phyloP scores from a whole-genome alignment of 1,284 basidiomycete genomes.

The Ceratorhiza oryzae-sativae region DNA sequence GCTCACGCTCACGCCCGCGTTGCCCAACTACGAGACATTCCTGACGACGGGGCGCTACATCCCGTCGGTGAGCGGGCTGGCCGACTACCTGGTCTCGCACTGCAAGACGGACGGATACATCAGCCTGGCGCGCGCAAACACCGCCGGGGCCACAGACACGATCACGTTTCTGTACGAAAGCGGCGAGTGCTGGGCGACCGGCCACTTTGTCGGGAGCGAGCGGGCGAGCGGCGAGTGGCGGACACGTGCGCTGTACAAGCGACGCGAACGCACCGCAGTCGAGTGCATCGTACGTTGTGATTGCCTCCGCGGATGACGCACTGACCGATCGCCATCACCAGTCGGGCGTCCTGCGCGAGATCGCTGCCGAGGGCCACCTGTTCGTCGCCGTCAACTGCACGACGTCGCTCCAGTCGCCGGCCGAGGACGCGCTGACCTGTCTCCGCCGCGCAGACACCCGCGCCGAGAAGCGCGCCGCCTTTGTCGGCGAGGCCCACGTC shows the following conservation, averaged over 20 bases:
- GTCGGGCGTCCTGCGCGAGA: constrained; percentile 19
- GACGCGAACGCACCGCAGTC: constrained; percentile 25
- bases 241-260: constrained; percentile 19
- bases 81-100: constrained; percentile 31
- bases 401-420: constrained; percentile 11
- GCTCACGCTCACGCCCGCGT: constrained; percentile 14
- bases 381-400: constrained; percentile 34
- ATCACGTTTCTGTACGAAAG: constrained; percentile 29
- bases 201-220: constrained; percentile 27
- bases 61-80: constrained; percentile 5
- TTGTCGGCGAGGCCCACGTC: constrained; percentile 34
- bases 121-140: constrained; percentile 19
- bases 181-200: constrained; percentile 31
- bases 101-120: constrained; percentile 29
- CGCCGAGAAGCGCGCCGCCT: constrained; percentile 27
- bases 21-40: constrained; percentile 33
- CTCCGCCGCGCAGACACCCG: constrained; percentile 7
- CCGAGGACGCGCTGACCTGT: constrained; percentile 19
- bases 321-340: background rate
- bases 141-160: background rate
- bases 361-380: constrained; percentile 20
- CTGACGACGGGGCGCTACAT: constrained; percentile 27
- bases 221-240: constrained; percentile 12
- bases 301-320: background rate
- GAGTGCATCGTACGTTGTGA: constrained; percentile 23